These are phyloP conservation scores for Neopestalotiopsis rosae DNA, from an alignment of 2,329 filamentous ascomycete species.

Conservation along the genomic window DNA sequence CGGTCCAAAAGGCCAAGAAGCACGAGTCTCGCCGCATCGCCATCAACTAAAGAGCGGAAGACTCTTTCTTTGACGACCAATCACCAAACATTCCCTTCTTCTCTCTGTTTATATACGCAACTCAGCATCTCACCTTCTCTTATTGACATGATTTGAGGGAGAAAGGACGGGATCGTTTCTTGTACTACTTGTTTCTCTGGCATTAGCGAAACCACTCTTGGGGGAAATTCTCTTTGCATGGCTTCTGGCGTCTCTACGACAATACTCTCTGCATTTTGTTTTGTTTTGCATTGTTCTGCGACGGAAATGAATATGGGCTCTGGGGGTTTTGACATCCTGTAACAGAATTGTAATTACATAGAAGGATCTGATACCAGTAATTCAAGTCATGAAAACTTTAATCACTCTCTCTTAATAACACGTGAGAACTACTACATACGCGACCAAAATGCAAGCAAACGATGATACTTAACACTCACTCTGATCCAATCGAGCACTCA, in stretches of 20 bases:
- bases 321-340: not conserved
- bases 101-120: too few relatives aligned
- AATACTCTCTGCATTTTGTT: not conserved
- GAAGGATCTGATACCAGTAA: too few relatives aligned
- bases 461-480: too few relatives aligned
- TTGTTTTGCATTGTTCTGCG: not conserved
- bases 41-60: conserved; percentile 48
- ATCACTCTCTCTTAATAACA: too few relatives aligned
- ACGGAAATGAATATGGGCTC: not conserved
- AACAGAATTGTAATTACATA: not conserved
- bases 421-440: too few relatives aligned
- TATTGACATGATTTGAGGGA: not conserved
- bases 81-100: too few relatives aligned
- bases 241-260: conserved; percentile 1
- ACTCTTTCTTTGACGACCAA: not conserved
- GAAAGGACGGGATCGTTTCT: not conserved
- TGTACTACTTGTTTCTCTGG: not conserved
- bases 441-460: too few relatives aligned
- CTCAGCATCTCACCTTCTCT: too few relatives aligned
- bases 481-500: too few relatives aligned
- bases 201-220: not conserved
- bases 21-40: conserved; percentile 59
- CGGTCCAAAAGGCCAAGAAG: conserved; percentile 71
- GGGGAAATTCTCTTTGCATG: not conserved
- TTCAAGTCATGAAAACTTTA: too few relatives aligned